Conservation (phyloP, 148 eudicot genomes). For the Chenopodium suecicum region DNA sequence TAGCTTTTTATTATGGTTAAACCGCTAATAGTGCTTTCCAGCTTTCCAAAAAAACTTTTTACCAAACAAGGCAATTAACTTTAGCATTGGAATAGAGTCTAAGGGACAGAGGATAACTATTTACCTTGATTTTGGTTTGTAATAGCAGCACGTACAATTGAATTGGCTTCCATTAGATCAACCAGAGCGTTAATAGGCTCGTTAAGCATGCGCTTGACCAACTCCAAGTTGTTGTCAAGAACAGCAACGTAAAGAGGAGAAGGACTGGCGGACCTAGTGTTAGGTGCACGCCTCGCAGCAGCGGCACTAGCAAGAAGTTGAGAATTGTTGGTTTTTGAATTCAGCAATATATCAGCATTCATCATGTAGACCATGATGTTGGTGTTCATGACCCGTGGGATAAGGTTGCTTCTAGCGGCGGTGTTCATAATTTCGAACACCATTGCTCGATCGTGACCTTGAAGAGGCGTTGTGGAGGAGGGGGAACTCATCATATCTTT, state of each 20-base stretch:
- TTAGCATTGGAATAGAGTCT: too few species aligned
- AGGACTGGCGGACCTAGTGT: background rate
- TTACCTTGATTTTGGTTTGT: conserved; percentile 9
- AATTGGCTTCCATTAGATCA: background rate
- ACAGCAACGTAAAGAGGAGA: conserved; percentile 18
- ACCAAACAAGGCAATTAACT: too few species aligned
- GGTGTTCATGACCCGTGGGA: too few species aligned
- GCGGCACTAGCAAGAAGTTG: background rate
- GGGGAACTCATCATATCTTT: too few species aligned
- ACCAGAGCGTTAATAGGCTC: background rate
- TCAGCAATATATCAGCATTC: background rate
- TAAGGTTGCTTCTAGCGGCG: too few species aligned
- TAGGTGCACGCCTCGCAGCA: background rate
- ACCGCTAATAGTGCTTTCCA: too few species aligned
- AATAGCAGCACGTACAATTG: conserved; percentile 13
- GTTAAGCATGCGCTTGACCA: conserved; percentile 10
- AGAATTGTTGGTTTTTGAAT: background rate
- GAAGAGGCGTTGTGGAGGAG: too few species aligned
- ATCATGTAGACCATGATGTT: background rate
- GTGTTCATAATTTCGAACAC: too few species aligned
- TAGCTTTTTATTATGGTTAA: too few species aligned
- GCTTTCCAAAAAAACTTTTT: too few species aligned
- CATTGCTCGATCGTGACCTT: too few species aligned
- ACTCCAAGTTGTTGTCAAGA: background rate
- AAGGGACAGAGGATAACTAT: background rate